Conservation (phyloP, 208 protist species). For the Wallacemonas collosoma region DNA sequence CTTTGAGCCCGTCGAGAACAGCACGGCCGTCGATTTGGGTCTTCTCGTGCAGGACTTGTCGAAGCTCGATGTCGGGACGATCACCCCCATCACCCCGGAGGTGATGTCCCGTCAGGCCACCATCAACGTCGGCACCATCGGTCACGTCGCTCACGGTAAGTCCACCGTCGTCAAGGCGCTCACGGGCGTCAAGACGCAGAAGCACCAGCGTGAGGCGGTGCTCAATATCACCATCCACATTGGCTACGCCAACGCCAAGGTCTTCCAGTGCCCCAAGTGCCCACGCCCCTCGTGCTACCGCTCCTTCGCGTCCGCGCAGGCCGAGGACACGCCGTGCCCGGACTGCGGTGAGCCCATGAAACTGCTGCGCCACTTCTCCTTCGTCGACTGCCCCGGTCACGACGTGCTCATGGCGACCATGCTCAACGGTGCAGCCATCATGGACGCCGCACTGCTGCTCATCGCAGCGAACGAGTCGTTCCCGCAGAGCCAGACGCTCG, state of each 20-base stretch:
- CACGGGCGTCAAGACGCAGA: constrained; percentile 98
- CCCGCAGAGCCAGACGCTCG: constrained; percentile 95
- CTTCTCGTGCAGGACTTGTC: constrained; percentile 10
- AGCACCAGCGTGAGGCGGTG: constrained; percentile 99
- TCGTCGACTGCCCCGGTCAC: constrained; percentile 99
- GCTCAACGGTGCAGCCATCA: constrained; percentile 99
- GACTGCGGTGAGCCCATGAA: constrained; percentile 66
- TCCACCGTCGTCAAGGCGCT: constrained; percentile 99
- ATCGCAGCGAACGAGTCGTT: constrained; percentile 99
- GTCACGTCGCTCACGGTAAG: constrained; percentile 99
- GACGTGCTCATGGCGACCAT: constrained; percentile 99
- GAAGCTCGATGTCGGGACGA: constrained; percentile 66
- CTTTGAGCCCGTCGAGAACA: constrained; percentile 17
- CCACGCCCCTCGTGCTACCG: constrained; percentile 94
- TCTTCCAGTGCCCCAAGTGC: constrained; percentile 90
- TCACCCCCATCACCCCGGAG: constrained; percentile 95
- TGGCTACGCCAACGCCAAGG: constrained; percentile 99
- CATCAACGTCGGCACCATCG: constrained; percentile 99
- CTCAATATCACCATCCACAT: constrained; percentile 99
- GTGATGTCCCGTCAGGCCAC: constrained; percentile 99
- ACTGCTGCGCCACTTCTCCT: constrained; percentile 96
- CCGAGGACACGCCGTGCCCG: constrained; percentile 86
- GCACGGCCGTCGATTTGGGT: constrained; percentile 9
- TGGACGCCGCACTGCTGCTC: constrained; percentile 99
- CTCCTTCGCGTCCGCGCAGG: constrained; percentile 85